Percentiles rank a stretch among this genome's conserved stretches.
Evolutionary conservation across 1,139 yeast species (phyloP).

Genomic region (Pichia sp.): DNA sequence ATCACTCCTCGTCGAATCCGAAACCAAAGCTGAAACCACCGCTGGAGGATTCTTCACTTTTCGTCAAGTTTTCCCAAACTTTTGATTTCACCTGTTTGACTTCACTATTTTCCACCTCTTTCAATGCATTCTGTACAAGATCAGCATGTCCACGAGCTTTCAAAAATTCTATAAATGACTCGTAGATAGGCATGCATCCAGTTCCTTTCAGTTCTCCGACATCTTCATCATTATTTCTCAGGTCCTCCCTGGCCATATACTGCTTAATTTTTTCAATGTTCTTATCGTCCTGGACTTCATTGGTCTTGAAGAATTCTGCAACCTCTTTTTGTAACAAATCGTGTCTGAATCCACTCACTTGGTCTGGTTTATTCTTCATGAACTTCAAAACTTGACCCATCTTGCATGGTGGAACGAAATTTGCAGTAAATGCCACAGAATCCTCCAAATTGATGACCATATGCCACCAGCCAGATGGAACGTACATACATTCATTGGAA

Average conservation of each 20-base stretch:
- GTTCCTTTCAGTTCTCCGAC: constrained; percentile 32
- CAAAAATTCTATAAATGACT: constrained; percentile 45
- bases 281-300: constrained; percentile 24
- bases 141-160: constrained; percentile 29
- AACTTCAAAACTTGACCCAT: constrained; percentile 58
- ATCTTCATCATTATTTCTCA: constrained; percentile 29
- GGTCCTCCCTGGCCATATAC: constrained; percentile 17
- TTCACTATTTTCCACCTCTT: constrained; percentile 19
- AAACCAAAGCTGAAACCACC: constrained; percentile 27
- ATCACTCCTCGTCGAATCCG: constrained; percentile 9
- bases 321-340: constrained; percentile 35
- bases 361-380: constrained; percentile 57
- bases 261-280: constrained; percentile 22
- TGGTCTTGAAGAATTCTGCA: constrained; percentile 9
- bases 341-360: constrained; percentile 73
- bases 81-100: constrained; percentile 8
- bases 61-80: constrained; percentile 17
- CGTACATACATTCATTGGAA: constrained; percentile 81
- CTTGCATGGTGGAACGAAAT: constrained; percentile 66
- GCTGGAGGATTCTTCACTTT: constrained; percentile 7
- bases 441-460: constrained; percentile 77
- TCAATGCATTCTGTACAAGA: constrained; percentile 31
- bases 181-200: constrained; percentile 47
- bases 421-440: constrained; percentile 76
- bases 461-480: constrained; percentile 98